Percentiles rank a stretch among this genome's conserved stretches.
Conservation (phyloP, 345 rosid species). For the Excoecaria cochinchinensis region DNA sequence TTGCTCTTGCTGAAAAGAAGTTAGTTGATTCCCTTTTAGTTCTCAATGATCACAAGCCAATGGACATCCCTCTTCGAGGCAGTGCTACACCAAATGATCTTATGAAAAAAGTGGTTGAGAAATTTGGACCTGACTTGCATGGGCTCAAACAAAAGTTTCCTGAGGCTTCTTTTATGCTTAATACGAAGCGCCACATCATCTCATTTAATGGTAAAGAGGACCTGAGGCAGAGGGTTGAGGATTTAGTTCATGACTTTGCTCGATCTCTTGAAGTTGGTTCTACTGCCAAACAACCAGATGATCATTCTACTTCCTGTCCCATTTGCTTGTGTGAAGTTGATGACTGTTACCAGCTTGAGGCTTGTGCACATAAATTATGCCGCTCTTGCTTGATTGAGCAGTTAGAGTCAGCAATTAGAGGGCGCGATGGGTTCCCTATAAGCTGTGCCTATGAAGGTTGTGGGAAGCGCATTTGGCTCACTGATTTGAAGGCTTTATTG, state of each 20-base stretch:
- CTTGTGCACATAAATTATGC: constrained; percentile 71
- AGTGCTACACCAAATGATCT: constrained; percentile 56
- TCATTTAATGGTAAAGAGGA: constrained; percentile 58
- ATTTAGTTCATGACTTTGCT: constrained; percentile 51
- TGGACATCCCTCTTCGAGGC: constrained; percentile 67
- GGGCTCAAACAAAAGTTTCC: constrained; percentile 67
- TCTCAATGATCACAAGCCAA: constrained; percentile 54
- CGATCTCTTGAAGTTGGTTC: constrained; percentile 21
- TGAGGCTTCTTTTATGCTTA: constrained; percentile 56
- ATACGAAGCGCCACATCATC: constrained; percentile 58
- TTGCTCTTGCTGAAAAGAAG: constrained; percentile 51
- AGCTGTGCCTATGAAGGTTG: constrained; percentile 56
- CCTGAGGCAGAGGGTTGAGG: constrained; percentile 59
- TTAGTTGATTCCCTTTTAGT: constrained; percentile 51
- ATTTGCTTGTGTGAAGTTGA: constrained; percentile 85
- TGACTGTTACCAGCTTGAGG: constrained; percentile 70
- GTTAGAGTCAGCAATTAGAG: constrained; percentile 21
- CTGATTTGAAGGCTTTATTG: constrained; percentile 62
- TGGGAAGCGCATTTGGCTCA: constrained; percentile 43
- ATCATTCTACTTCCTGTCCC: constrained; percentile 43
- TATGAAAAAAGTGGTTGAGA: constrained; percentile 54
- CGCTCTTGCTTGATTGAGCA: constrained; percentile 52
- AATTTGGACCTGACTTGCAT: constrained; percentile 70
- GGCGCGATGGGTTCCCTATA: constrained; percentile 65
- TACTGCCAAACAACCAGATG: constrained; percentile 14